phyloP scores from a whole-genome alignment of 139 green algal genomes.

The Gonium pectorale region DNA sequence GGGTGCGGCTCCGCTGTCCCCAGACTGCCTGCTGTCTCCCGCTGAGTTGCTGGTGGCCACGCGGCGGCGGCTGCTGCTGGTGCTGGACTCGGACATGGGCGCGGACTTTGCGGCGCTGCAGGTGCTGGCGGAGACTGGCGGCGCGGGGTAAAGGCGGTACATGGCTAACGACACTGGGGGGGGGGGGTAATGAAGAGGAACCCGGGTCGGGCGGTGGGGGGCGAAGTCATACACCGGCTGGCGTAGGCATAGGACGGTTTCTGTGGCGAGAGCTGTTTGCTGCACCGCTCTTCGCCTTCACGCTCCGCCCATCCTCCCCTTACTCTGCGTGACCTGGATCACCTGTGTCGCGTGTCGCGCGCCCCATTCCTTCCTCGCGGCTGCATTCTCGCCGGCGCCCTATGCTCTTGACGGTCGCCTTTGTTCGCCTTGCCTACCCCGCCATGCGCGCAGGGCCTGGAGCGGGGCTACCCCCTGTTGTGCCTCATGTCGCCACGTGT shows the following conservation, averaged over 20 bases:
- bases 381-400: not conserved
- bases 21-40: conserved; percentile 50
- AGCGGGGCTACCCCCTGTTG: conserved; percentile 5
- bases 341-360: not conserved
- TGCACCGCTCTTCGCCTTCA: too few species aligned
- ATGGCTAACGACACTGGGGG: too few species aligned
- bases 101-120: conserved; percentile 3
- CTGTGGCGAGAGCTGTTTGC: too few species aligned
- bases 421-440: not conserved
- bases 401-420: not conserved
- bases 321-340: not conserved
- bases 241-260: too few species aligned
- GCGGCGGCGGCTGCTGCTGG: conserved; percentile 68
- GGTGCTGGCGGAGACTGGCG: not conserved
- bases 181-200: too few species aligned
- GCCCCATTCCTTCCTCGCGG: not conserved
- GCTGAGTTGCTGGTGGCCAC: conserved; percentile 71
- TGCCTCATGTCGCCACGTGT: not conserved
- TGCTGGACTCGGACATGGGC: conserved; percentile 67
- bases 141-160: too few species aligned
- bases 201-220: too few species aligned
- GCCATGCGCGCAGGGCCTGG: not conserved
- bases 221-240: too few species aligned
- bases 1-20: not conserved
- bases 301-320: not conserved